Evolutionary conservation across 225 moss, liverwort and hornwort species (phyloP).

Genomic region (Bryoerythrophyllum caledonicum): DNA sequence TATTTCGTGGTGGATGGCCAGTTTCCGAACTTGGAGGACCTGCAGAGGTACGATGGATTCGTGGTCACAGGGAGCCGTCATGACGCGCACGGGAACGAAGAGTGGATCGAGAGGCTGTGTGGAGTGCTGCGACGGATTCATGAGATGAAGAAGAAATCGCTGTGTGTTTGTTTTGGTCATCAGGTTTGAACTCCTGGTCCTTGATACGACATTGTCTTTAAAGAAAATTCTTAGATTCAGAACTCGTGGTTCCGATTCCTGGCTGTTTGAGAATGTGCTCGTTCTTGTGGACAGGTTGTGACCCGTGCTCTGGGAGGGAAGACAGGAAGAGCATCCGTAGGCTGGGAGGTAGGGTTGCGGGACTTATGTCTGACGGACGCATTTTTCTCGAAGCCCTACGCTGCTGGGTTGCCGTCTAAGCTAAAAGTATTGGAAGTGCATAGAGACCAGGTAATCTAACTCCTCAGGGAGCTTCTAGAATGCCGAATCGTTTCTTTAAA

Average conservation of each 20-base stretch:
- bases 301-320: conserved; percentile 92
- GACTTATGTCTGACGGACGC: conserved; percentile 59
- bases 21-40: conserved; percentile 66
- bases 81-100: conserved; percentile 77
- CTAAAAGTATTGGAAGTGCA: conserved; percentile 72
- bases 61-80: conserved; percentile 87
- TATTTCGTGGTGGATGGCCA: conserved; percentile 73
- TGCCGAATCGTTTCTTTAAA: background rate
- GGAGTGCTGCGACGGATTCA: conserved; percentile 56
- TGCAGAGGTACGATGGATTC: conserved; percentile 77
- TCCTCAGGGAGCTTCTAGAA: background rate
- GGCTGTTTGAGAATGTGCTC: background rate
- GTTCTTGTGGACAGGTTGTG: conserved; percentile 47
- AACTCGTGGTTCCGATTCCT: background rate
- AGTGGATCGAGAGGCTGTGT: conserved; percentile 76
- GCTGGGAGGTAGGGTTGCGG: conserved; percentile 91
- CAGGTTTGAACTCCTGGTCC: conserved; percentile 48
- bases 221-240: background rate
- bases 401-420: conserved; percentile 54
- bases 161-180: conserved; percentile 90
- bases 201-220: background rate
- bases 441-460: conserved; percentile 70
- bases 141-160: conserved; percentile 59
- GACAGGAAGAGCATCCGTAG: conserved; percentile 73
- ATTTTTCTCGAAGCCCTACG: conserved; percentile 71